Evolutionary conservation across 345 rosid genomes (phyloP).

Genomic region (Rhizophora mangle): DNA sequence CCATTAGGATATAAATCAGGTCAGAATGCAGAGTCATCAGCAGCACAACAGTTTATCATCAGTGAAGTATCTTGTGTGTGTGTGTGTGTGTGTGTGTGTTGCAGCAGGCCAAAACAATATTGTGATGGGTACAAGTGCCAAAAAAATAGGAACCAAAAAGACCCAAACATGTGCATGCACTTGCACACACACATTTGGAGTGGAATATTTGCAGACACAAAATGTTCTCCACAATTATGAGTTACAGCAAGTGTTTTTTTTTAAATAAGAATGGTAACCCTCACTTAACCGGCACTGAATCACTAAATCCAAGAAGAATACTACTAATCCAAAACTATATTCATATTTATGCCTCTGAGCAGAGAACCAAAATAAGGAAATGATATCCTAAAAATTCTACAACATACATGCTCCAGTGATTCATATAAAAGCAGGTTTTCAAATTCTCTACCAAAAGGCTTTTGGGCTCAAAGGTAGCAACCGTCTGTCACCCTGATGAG

Average conservation of each 20-base stretch:
- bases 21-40: background rate
- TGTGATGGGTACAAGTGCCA: no score
- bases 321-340: background rate
- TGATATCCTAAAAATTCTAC: background rate
- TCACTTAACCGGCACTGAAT: background rate
- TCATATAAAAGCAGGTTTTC: no score
- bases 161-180: no score
- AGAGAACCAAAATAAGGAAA: background rate
- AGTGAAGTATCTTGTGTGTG: no score
- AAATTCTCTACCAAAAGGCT: no score
- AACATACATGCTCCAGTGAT: background rate
- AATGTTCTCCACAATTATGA: background rate
- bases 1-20: slow-evolving; percentile 14
- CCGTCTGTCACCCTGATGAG: no score
- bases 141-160: no score
- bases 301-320: background rate
- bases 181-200: no score
- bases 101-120: no score
- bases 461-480: background rate
- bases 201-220: background rate
- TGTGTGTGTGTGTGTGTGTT: no score
- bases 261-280: no score
- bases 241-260: background rate
- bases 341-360: background rate
- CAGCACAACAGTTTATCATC: no score